phyloP scores from a whole-genome alignment of 768 basidiomycete species.

The Rhizopogon sp. region DNA sequence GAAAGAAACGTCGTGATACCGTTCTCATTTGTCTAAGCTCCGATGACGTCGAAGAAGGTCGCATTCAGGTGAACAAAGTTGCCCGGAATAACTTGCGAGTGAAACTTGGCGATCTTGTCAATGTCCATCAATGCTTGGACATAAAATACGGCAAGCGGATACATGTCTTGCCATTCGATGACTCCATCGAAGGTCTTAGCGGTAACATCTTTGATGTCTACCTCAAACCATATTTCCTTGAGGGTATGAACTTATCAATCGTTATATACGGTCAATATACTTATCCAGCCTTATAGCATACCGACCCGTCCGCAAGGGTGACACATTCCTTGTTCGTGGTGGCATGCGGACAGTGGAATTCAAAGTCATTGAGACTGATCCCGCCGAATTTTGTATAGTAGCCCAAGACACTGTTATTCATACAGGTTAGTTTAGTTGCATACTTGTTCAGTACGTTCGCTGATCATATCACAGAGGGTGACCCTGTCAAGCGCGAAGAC shows the following conservation, averaged over 20 bases:
- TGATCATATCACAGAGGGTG: slow-evolving; percentile 64
- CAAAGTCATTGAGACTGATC: slow-evolving; percentile 98
- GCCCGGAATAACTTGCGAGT: slow-evolving; percentile 99
- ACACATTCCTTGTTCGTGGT: slow-evolving; percentile 98
- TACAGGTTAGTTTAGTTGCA: slow-evolving; percentile 45
- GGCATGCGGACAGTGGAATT: slow-evolving; percentile 99
- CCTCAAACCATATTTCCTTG: slow-evolving; percentile 98
- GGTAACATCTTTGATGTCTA: slow-evolving; percentile 99
- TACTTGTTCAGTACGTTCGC: not conserved
- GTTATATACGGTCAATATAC: not conserved
- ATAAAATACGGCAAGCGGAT: slow-evolving; percentile 99
- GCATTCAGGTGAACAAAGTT: slow-evolving; percentile 98
- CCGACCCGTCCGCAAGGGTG: slow-evolving; percentile 93
- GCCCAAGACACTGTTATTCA: slow-evolving; percentile 99
- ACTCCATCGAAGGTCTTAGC: slow-evolving; percentile 95
- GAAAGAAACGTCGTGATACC: slow-evolving; percentile 96
- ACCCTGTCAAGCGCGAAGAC: slow-evolving; percentile 97
- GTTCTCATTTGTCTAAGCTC: slow-evolving; percentile 95
- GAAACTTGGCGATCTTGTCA: slow-evolving; percentile 94
- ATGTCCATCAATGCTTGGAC: slow-evolving; percentile 92
- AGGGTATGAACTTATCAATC: slow-evolving; percentile 46
- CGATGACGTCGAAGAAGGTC: slow-evolving; percentile 97
- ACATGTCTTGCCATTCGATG: slow-evolving; percentile 95
- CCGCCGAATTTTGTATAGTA: slow-evolving; percentile 97
- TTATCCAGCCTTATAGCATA: slow-evolving; percentile 49